Base-by-base conservation (phyloP, 2,329 filamentous ascomycete genomes). In the Colletotrichum phormii region DNA sequence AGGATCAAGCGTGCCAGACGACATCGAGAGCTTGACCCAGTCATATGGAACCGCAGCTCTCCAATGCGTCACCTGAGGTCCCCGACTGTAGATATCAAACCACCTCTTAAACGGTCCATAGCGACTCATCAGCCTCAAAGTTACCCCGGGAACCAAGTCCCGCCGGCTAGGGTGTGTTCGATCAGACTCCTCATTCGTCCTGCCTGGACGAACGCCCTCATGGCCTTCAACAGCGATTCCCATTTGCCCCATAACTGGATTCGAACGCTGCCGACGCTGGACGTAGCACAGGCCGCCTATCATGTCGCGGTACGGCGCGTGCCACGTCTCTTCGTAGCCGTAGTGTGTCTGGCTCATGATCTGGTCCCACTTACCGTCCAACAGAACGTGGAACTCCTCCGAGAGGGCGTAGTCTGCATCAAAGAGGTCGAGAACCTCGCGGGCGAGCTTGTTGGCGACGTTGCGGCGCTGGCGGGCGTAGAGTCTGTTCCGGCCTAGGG, bases 381-480 rank as follows among this genome's bases (percentile, higher is more conserved):
- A 76, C 79, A 31, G 88, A 77, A 75, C 75, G 77, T 91, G 86
- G 74, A 88, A 91, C 62, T 86, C 80, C 62, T 87, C 82, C 0
- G 85, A 86, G 0, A 90, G 79, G 3, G 82, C 80, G 68, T 84
- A 85, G 72, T 91, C 89, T 0, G 84, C 81, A 1, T 87, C 84
- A 63, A 91, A 90, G 0, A 85, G 79, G 12, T 83, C 80, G 1
- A 89, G 80, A 0, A 86, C 86, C 31, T 85, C 76, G 11, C 85
- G 79, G 0, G 87, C 86, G 0, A 88, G 71, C 0, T 76, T 75
- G 70, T 92, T 91, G 0, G 90, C 86, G 13, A 85, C 85, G 75
- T 87, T 91, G 18, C 90, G 84, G 64, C 89, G 84, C 79, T 92
- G 89, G 1, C 81, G 78, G 0, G 87, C 89, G 68, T 89, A 89